Conservation (phyloP, 192 early-diverging fungal genomes). For the Phycomyces nitens region DNA sequence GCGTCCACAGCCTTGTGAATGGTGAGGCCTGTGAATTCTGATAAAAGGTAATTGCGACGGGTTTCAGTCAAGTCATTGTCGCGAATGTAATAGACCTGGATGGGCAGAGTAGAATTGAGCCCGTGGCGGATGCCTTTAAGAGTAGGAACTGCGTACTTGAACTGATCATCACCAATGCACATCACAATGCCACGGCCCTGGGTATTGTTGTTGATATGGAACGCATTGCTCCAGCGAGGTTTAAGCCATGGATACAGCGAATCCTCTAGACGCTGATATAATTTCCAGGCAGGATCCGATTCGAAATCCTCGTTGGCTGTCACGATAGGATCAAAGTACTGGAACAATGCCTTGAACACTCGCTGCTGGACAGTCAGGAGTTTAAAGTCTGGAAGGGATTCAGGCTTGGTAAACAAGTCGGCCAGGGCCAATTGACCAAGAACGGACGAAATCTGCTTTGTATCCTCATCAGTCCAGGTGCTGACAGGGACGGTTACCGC, state of each 20-base stretch:
- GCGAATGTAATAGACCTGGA: slow-evolving; percentile 56
- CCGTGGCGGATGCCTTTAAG: slow-evolving; percentile 38
- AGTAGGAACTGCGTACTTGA: slow-evolving; percentile 36
- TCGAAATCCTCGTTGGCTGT: slow-evolving; percentile 5
- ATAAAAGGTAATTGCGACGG: slow-evolving; percentile 27
- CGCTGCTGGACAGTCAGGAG: slow-evolving; percentile 33
- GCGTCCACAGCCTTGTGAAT: slow-evolving; percentile 33
- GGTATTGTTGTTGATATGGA: slow-evolving; percentile 30
- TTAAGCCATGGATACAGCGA: slow-evolving; percentile 42
- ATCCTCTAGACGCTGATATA: slow-evolving; percentile 35
- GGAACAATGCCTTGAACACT: slow-evolving; percentile 41
- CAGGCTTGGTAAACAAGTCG: slow-evolving; percentile 25
- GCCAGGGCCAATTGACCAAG: slow-evolving; percentile 31
- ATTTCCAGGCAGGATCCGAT: slow-evolving; percentile 15
- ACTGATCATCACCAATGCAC: slow-evolving; percentile 47
- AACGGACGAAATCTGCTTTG: neutral
- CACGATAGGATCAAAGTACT: slow-evolving; percentile 42
- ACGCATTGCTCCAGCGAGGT: slow-evolving; percentile 29
- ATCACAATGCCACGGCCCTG: slow-evolving; percentile 44
- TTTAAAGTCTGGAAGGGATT: slow-evolving; percentile 34
- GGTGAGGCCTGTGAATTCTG: slow-evolving; percentile 30
- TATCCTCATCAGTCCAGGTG: too few species aligned
- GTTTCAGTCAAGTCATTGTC: slow-evolving; percentile 36
- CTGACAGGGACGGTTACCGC: too few species aligned
- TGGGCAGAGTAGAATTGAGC: slow-evolving; percentile 50